Evolutionary conservation across 495 filamentous ascomycete genomes (phyloP).

Genomic region (Astrocystis sublimbata): DNA sequence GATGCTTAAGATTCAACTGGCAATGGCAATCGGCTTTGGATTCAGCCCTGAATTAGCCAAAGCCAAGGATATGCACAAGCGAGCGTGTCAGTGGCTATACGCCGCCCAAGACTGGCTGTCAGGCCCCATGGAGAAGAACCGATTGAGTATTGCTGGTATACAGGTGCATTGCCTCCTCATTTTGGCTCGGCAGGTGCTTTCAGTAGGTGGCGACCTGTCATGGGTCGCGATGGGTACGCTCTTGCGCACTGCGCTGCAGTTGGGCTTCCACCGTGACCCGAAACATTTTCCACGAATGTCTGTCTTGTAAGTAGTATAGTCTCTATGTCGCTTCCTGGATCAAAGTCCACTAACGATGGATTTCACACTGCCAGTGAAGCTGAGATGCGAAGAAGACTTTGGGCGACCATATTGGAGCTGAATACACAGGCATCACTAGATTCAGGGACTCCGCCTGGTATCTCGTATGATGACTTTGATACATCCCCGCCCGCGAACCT

Average conservation of each 20-base stretch:
- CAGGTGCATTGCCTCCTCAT: conserved; percentile 51
- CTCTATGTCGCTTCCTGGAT: too few species aligned
- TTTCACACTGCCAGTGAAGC: conserved; percentile 12
- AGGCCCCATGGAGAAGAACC: conserved; percentile 45
- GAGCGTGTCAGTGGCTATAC: conserved; percentile 54
- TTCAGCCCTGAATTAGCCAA: conserved; percentile 41
- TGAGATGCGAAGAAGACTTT: conserved; percentile 63
- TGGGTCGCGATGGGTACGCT: conserved; percentile 27
- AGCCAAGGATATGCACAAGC: conserved; percentile 35
- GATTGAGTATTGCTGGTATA: conserved; percentile 47
- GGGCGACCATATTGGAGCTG: conserved; percentile 52
- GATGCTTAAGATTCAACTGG: conserved; percentile 53
- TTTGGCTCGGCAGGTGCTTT: conserved; percentile 46
- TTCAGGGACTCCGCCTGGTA: conserved; percentile 53
- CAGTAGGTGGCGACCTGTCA: conserved; percentile 46
- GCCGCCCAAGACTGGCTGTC: conserved; percentile 57
- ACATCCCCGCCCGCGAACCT: conserved; percentile 51
- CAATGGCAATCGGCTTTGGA: conserved; percentile 53
- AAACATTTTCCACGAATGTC: conserved; percentile 28
- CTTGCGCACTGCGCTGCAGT: conserved; percentile 24
- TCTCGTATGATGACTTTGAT: conserved; percentile 48
- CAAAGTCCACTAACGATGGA: neutral
- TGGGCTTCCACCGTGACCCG: conserved; percentile 31
- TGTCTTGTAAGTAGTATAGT: conserved; percentile 24
- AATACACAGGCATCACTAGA: conserved; percentile 52